Evolutionary conservation across 1,284 basidiomycete species (phyloP), one percentile per base, ranked within the genome.

Genomic region (Mrakiaceae sp.): DNA sequence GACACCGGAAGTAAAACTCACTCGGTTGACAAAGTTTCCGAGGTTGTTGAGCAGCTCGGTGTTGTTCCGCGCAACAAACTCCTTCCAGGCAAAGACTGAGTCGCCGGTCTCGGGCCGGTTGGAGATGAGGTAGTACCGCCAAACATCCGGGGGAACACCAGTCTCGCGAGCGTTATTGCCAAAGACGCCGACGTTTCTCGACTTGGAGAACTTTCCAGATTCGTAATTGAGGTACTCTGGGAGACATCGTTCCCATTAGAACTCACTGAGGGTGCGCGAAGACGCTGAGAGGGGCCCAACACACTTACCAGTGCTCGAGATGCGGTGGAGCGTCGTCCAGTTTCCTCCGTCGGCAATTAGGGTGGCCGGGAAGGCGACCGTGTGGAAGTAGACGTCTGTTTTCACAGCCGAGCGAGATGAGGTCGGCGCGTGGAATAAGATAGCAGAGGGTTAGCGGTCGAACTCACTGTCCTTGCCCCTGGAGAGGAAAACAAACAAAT

Each of bases 181-280:
- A 70, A 99, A 99, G 1, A 99, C 96, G 66, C 96, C 96, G 66
- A 97, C 87, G 70, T 93, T 93, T 70, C 90, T 85, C 71, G 91
- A 94, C 79, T 99, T 99, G 64, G 91, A 96, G 81, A 99, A 99
- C 76, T 99, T 99, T 62, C 94, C 95, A 64, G 91, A 91, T 76
- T 98, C 96, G 76, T 98, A 99, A 74, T 98, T 97, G 66, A 99
- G 81, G 75, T 96, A 98, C 76, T 99, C 93, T 93, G 70, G 2
- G 63, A 43, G 60, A 51, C 14, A 48, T 59, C 10, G 42, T 46
- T 14, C 11, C 57, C 12, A 39, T 62, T 43, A 57, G 51, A 12
- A 44, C 43, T 62, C 59, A 64, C 7, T 39, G 52, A 39, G 58
- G 67, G 64, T 58, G 51, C 46, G 46, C 10, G 9, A 44, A 39